Evolutionary conservation across 2,329 filamentous ascomycete genomes (phyloP), one percentile per base, ranked within the genome.

Genomic region (Phyllosticta citriasiana): DNA sequence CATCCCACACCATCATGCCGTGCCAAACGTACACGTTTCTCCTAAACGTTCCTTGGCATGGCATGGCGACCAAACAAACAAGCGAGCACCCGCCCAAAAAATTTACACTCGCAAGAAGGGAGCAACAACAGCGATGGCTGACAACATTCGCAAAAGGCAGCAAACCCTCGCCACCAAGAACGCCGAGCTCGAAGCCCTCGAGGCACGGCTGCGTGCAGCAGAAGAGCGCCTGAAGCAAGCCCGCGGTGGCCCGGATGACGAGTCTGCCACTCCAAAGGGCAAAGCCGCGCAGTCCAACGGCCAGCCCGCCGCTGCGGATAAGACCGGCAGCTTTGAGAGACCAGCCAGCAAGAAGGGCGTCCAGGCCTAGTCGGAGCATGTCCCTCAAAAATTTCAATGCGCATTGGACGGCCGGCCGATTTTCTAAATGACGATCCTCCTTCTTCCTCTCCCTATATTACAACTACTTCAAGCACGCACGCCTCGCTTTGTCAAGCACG

Each of bases 151-250:
- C 16, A 33, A 65, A 73, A 96, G 91, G 76, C 94, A 94, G 77
- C 85, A 91, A 71, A 83, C 84, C 63, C 86, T 97, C 71, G 83
- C 82, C 65, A 84, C 82, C 58, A 88, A 90, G 72, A 84, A 84
- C 60, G 84, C 85, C 65, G 90, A 97, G 75, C 87, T 97, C 66
- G 87, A 96, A 74, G 85, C 87, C 61, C 86, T 97, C 69, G 91
- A 97, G 76, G 85, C 85, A 58, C 87, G 86, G 67, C 84, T 97
- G 68, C 87, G 85, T 67, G 91, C 91, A 69, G 91, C 94, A 76
- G 92, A 97, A 76, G 82, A 88, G 67, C 87, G 88, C 53, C 82
- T 97, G 60, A 71, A 69, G 66, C 64, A 71, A 59, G 73, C 70
- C 51, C 70, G 69, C 59, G 69, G 69, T 3, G 64, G 62, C 2